A percentile compares a stretch with the other conserved stretches of the same genome.
Conservation (phyloP, 306 rosid genomes). For the Rosa multiflora region DNA sequence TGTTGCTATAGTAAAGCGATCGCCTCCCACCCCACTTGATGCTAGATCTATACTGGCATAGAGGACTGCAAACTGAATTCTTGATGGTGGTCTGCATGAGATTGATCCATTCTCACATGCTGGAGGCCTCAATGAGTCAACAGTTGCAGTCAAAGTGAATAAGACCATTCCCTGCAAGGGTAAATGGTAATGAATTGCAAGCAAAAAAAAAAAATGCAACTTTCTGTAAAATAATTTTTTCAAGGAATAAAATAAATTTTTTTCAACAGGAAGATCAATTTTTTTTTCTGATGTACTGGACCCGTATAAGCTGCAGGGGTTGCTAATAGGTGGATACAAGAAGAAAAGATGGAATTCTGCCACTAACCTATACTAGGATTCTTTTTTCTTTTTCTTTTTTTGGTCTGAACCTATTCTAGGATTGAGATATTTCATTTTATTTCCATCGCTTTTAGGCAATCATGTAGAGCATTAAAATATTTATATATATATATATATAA, state of each 20-base stretch:
- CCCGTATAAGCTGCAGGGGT: not conserved
- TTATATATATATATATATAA: not conserved
- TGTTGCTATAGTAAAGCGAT: conserved; percentile 43
- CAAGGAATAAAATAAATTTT: not conserved
- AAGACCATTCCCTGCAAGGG: conserved; percentile 38
- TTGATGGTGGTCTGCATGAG: conserved; percentile 33
- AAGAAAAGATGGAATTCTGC: not conserved
- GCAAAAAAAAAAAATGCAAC: not conserved
- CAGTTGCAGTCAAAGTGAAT: conserved; percentile 35
- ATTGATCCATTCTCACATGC: conserved; percentile 25
- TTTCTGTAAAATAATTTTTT: not conserved
- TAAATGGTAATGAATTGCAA: not conserved
- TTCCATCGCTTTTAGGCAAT: too few species aligned
- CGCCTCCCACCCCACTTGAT: conserved; percentile 44
- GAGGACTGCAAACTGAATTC: conserved; percentile 26
- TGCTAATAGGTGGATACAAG: not conserved
- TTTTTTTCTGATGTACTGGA: not conserved
- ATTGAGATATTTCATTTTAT: too few species aligned
- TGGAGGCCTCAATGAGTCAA: conserved; percentile 34
- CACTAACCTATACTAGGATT: too few species aligned
- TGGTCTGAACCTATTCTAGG: not conserved
- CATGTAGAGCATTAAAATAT: not conserved
- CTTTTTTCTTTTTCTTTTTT: too few species aligned
- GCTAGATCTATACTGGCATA: conserved; percentile 25
- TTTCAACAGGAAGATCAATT: not conserved